These are phyloP conservation scores for Paecilomyces formosus DNA, from an alignment of 2,329 filamentous ascomycete species.

Conservation along the genomic window DNA sequence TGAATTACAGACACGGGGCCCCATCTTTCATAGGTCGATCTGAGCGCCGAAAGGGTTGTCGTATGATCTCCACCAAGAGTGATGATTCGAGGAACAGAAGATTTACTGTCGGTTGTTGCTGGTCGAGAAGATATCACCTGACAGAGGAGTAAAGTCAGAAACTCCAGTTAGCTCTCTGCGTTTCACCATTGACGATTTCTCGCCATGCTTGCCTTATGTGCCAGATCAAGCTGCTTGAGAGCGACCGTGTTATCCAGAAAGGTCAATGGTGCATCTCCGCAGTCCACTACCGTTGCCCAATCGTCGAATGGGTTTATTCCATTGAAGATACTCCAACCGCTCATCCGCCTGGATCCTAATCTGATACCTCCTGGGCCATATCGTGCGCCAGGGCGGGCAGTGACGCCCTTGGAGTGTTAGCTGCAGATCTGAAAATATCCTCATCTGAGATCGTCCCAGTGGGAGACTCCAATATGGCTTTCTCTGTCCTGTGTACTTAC, in stretches of 20 bases:
- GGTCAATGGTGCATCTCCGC: slow-evolving; percentile 47
- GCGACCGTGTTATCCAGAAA: slow-evolving; percentile 49
- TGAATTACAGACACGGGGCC: slow-evolving; percentile 51
- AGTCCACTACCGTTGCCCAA: slow-evolving; percentile 49
- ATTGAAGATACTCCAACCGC: slow-evolving; percentile 43
- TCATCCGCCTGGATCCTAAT: slow-evolving; percentile 43
- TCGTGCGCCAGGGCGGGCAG: slow-evolving; percentile 45
- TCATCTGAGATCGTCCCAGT: neutral
- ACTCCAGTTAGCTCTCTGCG: neutral
- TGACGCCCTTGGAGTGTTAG: slow-evolving; percentile 26
- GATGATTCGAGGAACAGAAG: slow-evolving; percentile 42
- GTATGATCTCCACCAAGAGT: slow-evolving; percentile 51
- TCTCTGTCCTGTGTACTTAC: slow-evolving; percentile 11
- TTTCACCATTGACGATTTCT: neutral
- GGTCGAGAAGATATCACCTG: slow-evolving; percentile 39
- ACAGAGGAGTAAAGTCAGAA: neutral
- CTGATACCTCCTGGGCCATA: slow-evolving; percentile 48
- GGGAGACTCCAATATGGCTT: neutral
- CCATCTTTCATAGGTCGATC: slow-evolving; percentile 43
- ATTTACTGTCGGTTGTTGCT: slow-evolving; percentile 29
- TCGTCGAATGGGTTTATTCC: slow-evolving; percentile 39
- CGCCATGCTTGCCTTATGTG: slow-evolving; percentile 33
- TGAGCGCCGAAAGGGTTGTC: slow-evolving; percentile 46
- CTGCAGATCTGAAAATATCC: neutral
- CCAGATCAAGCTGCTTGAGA: slow-evolving; percentile 45